These are phyloP conservation scores for Fusarium sp. DNA, from an alignment of 2,329 filamentous ascomycete genomes.

Conservation along the genomic window DNA sequence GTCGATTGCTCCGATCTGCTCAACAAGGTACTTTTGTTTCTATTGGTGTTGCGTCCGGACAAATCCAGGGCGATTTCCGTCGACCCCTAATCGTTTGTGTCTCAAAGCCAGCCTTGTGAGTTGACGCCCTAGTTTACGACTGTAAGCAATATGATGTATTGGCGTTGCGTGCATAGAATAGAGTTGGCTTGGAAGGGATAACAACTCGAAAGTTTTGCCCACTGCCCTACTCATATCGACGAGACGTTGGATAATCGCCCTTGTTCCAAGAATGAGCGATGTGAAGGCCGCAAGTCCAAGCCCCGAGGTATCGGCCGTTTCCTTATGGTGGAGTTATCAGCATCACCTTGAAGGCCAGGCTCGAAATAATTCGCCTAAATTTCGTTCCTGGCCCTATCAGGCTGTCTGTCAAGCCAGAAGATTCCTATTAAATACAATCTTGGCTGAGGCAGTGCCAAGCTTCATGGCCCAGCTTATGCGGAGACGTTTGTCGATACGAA, in stretches of 20 bases:
- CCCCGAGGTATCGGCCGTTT: not conserved
- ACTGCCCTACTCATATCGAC: not conserved
- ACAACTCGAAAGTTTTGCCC: not conserved
- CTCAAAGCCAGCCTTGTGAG: not conserved
- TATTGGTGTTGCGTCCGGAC: not conserved
- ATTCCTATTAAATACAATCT: not conserved
- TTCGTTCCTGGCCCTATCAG: not conserved
- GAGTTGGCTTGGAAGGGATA: not conserved
- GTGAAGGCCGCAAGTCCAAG: not conserved
- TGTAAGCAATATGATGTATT: not conserved
- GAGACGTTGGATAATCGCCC: not conserved
- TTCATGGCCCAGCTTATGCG: not conserved
- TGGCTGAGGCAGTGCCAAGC: not conserved
- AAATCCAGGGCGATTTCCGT: not conserved
- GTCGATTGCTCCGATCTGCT: not conserved
- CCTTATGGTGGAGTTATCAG: not conserved
- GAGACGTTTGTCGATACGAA: not conserved
- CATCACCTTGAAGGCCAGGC: not conserved
- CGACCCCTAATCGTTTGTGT: not conserved
- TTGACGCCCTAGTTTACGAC: not conserved
- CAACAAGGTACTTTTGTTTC: not conserved
- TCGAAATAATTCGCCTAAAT: not conserved
- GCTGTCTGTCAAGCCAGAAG: not conserved
- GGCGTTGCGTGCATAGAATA: not conserved
- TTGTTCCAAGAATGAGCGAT: not conserved